These are phyloP conservation scores for Fusarium nisikadoi DNA, from an alignment of 2,329 filamentous ascomycete species.

Conservation along the genomic window DNA sequence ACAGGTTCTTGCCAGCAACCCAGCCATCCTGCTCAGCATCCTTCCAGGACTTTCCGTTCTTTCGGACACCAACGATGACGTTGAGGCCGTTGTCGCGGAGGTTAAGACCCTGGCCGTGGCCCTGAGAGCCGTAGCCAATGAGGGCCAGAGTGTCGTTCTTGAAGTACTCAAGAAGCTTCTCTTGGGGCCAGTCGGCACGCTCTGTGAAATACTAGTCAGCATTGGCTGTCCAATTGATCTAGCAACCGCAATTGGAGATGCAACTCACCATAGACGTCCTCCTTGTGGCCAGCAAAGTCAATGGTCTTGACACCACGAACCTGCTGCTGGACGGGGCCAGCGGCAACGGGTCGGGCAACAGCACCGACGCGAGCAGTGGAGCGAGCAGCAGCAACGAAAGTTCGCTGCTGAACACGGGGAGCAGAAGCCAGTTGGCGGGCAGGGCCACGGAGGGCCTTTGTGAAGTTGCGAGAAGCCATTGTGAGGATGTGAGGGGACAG, in stretches of 20 bases:
- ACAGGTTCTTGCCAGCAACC: slow-evolving; percentile 98
- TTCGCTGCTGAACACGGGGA: slow-evolving; percentile 70
- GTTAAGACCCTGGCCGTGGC: slow-evolving; percentile 99
- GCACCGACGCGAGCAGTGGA: slow-evolving; percentile 65
- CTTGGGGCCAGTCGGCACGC: slow-evolving; percentile 97
- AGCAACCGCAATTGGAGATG: not conserved
- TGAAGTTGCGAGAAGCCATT: slow-evolving; percentile 84
- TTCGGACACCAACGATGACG: slow-evolving; percentile 98
- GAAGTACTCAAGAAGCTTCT: slow-evolving; percentile 99
- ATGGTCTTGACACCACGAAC: slow-evolving; percentile 95
- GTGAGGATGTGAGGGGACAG: slow-evolving; percentile 50
- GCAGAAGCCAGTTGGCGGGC: slow-evolving; percentile 69
- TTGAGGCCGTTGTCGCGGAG: slow-evolving; percentile 99
- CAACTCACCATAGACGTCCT: slow-evolving; percentile 86
- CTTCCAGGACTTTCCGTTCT: slow-evolving; percentile 98
- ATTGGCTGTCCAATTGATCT: not conserved
- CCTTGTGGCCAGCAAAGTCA: slow-evolving; percentile 95
- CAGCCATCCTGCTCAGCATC: slow-evolving; percentile 97
- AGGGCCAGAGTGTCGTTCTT: slow-evolving; percentile 99
- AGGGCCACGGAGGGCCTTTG: slow-evolving; percentile 72
- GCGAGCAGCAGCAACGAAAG: slow-evolving; percentile 70
- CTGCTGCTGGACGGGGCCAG: slow-evolving; percentile 72
- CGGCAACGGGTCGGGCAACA: slow-evolving; percentile 62
- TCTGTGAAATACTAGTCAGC: slow-evolving; percentile 65
- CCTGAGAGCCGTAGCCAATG: slow-evolving; percentile 98